Evolutionary conservation across 805 yeast species (phyloP).

Genomic region (Suhomyces prunicola): DNA sequence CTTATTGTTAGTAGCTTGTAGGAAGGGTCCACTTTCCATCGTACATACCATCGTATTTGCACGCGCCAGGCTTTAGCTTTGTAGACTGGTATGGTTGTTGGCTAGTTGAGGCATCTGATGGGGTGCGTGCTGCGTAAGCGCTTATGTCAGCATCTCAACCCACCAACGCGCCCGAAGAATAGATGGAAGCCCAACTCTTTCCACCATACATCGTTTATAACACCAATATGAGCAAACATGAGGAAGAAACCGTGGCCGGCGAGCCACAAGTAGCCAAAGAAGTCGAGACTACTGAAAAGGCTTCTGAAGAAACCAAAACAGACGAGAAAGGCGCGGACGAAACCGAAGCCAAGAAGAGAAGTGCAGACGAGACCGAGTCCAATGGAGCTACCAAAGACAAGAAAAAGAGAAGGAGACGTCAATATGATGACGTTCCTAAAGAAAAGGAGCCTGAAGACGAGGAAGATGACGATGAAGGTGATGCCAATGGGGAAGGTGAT

Average conservation of each 20-base stretch:
- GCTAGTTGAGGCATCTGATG: not conserved
- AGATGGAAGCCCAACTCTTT: not conserved
- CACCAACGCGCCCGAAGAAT: not conserved
- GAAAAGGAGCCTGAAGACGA: conserved; percentile 41
- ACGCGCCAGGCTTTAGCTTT: not conserved
- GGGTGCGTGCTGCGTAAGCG: not conserved
- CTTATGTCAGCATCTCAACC: not conserved
- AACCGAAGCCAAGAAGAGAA: conserved; percentile 1
- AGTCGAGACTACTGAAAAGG: not conserved
- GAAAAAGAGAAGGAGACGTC: conserved; percentile 51
- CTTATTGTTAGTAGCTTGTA: not conserved
- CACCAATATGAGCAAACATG: conserved; percentile 1
- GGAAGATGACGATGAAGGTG: conserved; percentile 44
- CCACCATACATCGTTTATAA: not conserved
- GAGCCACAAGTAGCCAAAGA: not conserved
- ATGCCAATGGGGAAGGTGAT: conserved; percentile 48
- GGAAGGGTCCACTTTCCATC: not conserved
- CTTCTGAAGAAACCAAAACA: conserved; percentile 1
- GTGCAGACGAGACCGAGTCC: conserved; percentile 10
- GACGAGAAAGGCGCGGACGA: conserved; percentile 1
- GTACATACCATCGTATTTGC: not conserved
- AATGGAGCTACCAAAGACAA: conserved; percentile 11
- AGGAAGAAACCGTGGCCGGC: not conserved
- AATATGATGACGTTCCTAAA: conserved; percentile 54
- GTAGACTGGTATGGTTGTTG: too few relatives aligned